A percentile compares a stretch with the other conserved stretches of the same genome.
Evolutionary conservation across 129 eudicot species (phyloP).

Genomic region (Centaurea solstitialis): DNA sequence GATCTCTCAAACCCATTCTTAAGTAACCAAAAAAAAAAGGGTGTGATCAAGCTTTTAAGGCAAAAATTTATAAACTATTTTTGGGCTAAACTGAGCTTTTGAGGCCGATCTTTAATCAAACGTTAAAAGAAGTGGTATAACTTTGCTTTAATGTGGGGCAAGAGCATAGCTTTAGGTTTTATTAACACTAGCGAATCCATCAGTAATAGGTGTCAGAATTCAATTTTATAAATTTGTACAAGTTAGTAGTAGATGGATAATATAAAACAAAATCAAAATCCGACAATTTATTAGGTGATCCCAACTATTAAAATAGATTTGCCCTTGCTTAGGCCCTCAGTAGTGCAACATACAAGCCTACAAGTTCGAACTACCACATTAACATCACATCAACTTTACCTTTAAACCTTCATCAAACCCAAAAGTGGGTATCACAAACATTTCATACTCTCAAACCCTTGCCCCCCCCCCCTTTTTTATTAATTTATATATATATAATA

Average conservation of each 20-base stretch:
- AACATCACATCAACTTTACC: no score
- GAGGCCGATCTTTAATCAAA: no score
- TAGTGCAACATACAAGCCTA: no score
- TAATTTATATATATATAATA: no score
- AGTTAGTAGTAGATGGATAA: neutral
- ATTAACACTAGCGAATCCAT: neutral
- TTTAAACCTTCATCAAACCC: no score
- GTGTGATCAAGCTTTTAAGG: neutral
- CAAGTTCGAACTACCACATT: no score
- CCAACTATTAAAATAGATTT: neutral
- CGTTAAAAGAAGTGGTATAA: neutral
- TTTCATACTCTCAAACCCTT: no score
- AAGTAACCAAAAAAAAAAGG: neutral
- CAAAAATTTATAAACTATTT: neutral
- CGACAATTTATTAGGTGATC: neutral
- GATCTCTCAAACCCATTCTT: no score
- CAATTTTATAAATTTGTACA: no score
- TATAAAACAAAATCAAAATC: neutral
- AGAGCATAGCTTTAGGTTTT: neutral
- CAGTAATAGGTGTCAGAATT: neutral
- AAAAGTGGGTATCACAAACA: no score
- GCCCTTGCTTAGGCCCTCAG: neutral
- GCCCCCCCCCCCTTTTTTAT: no score
- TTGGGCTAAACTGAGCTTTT: neutral
- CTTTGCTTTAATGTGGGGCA: neutral